Evolutionary conservation across 2,329 filamentous ascomycete species (phyloP).

Genomic region (Neopestalotiopsis rosae): DNA sequence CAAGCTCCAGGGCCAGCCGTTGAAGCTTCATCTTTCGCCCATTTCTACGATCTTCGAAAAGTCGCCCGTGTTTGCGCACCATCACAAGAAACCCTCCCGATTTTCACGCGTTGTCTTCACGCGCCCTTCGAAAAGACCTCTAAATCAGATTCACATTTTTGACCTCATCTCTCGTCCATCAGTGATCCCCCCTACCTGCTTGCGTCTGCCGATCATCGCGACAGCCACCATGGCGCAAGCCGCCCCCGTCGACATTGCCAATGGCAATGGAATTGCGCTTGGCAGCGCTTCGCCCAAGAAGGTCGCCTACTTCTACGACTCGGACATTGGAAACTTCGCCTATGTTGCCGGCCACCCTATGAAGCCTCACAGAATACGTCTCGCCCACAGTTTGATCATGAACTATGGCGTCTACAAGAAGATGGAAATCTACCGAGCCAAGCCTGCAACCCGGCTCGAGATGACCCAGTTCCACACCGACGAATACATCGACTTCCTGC

Average conservation of each 20-base stretch:
- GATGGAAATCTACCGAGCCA: conserved; percentile 93
- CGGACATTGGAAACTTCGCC: conserved; percentile 96
- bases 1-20: not conserved
- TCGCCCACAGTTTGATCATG: conserved; percentile 95
- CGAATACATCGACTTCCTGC: conserved; percentile 95
- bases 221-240: conserved; percentile 51
- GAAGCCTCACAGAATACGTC: conserved; percentile 95
- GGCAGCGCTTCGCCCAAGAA: conserved; percentile 67
- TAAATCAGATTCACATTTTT: not conserved
- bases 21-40: not conserved
- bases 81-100: not conserved
- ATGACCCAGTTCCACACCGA: conserved; percentile 93
- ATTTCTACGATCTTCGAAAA: not conserved
- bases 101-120: not conserved
- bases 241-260: conserved; percentile 58
- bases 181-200: not conserved
- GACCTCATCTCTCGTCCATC: not conserved
- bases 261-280: conserved; percentile 55
- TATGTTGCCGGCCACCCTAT: conserved; percentile 97
- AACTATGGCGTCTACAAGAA: conserved; percentile 95
- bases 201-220: not conserved
- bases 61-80: not conserved
- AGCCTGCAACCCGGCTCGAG: conserved; percentile 86
- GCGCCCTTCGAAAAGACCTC: not conserved
- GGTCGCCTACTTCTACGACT: conserved; percentile 98